Base-by-base conservation (phyloP, 208 protist species). In the Kentomonas sorsogonicus region DNA sequence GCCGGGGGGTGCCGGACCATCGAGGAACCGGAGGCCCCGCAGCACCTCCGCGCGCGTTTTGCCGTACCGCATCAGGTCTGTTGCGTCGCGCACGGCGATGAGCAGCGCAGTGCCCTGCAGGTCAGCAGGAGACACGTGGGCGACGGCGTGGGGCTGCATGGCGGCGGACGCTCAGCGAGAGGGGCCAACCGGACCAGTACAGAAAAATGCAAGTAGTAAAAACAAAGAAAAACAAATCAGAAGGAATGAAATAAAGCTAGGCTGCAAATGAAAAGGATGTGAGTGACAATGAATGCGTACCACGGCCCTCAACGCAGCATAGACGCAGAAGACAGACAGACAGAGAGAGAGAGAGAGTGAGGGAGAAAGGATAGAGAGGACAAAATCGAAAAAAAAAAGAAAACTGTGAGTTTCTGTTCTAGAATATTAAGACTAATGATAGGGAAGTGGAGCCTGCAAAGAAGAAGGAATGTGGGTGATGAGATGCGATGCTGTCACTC, bases 41-140 rank as follows among this genome's bases (percentile, higher is more conserved):
- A 23, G 26, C 29, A 25, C 31, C n/a, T 46, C 63, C 51, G 53
- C 53, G 30, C 55, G 63, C 22, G 62, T 55, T 0, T 63, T 51
- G 44, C 62, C 33, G 38, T 69, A 69, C 52, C 63, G 63, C 5
- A 51, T 60, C 38, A 51, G 55, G 34, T 55, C 58, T 39, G 55
- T 60, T 10, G 63, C 63, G 26, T 69, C 63, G 5, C 11, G 7
- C 33, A 36, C 33, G 7, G 11, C 11, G 33, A 15, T 36, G 7
- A 36, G 7, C 5, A 15, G 33, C 7, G 11, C 33, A 36, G 11
- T 15, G 33, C 7, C 11, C 33, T 5, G 33, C 33, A 15, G 5
- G 33, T 36, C 7, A 36, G 5, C 15, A 9, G 15, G 15, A 40
- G 9, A 15, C 15, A 15, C 36, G 9, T n/a, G 11, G 9, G 9